Percentiles rank a stretch among this genome's conserved stretches.
Conservation (phyloP, 768 basidiomycete species). For the Phylloporus scabripes region DNA sequence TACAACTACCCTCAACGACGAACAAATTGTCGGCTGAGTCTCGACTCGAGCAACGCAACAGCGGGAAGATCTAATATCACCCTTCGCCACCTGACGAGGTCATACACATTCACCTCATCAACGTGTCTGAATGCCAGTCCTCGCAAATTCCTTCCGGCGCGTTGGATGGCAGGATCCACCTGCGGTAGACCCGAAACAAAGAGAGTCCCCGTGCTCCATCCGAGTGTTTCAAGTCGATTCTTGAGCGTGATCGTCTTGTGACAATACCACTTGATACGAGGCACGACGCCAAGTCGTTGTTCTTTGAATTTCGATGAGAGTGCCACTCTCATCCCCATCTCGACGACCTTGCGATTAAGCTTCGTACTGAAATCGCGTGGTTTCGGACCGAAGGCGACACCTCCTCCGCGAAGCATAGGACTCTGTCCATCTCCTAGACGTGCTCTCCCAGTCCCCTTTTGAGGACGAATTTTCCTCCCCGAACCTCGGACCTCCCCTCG, state of each 20-base stretch:
- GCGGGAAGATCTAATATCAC: constrained; percentile 78
- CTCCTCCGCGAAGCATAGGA: constrained; percentile 88
- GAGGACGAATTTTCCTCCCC: constrained; percentile 80
- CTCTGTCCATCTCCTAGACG: constrained; percentile 86
- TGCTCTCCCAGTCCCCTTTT: constrained; percentile 89
- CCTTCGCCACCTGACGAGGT: constrained; percentile 78
- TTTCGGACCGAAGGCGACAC: constrained; percentile 86
- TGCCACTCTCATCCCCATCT: constrained; percentile 91
- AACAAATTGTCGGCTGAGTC: constrained; percentile 40
- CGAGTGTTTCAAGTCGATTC: constrained; percentile 55
- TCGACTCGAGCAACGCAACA: constrained; percentile 70
- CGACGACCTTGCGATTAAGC: constrained; percentile 85
- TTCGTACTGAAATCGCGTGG: constrained; percentile 90
- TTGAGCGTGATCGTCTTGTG: constrained; percentile 66
- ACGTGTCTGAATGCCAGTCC: constrained; percentile 58
- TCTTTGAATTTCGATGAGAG: constrained; percentile 79
- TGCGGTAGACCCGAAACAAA: constrained; percentile 65
- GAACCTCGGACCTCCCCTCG: constrained; percentile 88
- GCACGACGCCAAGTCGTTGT: constrained; percentile 68
- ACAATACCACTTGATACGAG: constrained; percentile 63
- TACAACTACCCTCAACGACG: background rate
- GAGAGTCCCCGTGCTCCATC: constrained; percentile 62
- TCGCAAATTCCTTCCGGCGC: constrained; percentile 68
- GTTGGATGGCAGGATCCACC: constrained; percentile 49
- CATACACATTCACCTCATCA: constrained; percentile 70